Percentiles rank a stretch among this genome's conserved stretches.
Conservation (phyloP, 2,329 filamentous ascomycete species). For the Colletotrichum plurivorum region DNA sequence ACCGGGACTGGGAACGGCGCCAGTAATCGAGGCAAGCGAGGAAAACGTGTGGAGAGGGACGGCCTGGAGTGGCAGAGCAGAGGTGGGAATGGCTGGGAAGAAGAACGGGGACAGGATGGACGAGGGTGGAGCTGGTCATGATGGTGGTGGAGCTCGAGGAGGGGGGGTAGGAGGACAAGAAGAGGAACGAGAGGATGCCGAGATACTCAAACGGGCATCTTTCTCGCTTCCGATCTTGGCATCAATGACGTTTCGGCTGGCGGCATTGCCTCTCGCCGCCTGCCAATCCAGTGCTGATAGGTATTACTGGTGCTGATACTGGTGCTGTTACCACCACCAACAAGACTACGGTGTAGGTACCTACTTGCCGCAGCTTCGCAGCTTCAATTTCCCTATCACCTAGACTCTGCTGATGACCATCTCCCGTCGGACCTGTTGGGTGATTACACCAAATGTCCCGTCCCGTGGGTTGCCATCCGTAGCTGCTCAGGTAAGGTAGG, state of each 20-base stretch:
- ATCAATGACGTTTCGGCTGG: constrained; percentile 41
- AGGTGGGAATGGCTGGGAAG: constrained; percentile 29
- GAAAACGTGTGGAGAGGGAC: constrained; percentile 26
- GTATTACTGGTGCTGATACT: background rate
- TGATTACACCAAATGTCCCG: too few relatives aligned
- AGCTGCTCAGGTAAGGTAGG: constrained; percentile 13
- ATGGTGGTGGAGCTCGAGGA: constrained; percentile 7
- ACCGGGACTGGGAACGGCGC: background rate
- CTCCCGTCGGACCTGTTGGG: too few relatives aligned
- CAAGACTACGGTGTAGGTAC: too few relatives aligned
- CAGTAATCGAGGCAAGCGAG: background rate
- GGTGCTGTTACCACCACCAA: too few relatives aligned
- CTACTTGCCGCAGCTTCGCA: too few relatives aligned
- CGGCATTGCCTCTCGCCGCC: constrained; percentile 19
- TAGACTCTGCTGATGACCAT: too few relatives aligned
- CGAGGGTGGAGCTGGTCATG: constrained; percentile 3
- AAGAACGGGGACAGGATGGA: constrained; percentile 9
- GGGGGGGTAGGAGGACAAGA: constrained; percentile 14
- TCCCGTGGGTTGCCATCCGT: background rate
- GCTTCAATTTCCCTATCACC: too few relatives aligned
- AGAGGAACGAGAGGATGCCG: constrained; percentile 37
- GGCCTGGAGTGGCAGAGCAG: constrained; percentile 10
- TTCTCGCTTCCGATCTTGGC: constrained; percentile 41
- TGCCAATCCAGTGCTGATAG: background rate
- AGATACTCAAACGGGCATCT: constrained; percentile 39